Percentiles rank a stretch among this genome's conserved stretches.
phyloP scores from a whole-genome alignment of 768 basidiomycete species.

The Astraeus odoratus region DNA sequence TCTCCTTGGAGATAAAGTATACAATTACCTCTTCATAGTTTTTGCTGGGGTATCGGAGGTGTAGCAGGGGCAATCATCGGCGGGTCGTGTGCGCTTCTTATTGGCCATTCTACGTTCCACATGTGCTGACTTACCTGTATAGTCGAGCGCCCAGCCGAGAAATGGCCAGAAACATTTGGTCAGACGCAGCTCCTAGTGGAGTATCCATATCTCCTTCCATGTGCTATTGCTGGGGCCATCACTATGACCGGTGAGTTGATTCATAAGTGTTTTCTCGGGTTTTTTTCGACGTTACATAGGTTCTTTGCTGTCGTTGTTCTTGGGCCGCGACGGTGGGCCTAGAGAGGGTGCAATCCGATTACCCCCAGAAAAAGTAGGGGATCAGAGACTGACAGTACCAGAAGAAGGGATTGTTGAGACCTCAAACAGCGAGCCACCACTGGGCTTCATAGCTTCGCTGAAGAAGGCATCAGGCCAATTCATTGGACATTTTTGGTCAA shows the following conservation, averaged over 20 bases:
- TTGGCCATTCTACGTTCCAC: background rate
- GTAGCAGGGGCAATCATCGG: constrained; percentile 84
- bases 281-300: constrained; percentile 40
- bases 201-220: constrained; percentile 91
- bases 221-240: constrained; percentile 66
- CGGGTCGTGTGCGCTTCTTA: constrained; percentile 57
- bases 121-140: constrained; percentile 10
- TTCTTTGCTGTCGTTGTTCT: constrained; percentile 82
- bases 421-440: constrained; percentile 33
- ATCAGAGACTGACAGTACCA: constrained; percentile 45
- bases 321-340: constrained; percentile 87
- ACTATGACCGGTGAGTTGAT: constrained; percentile 57
- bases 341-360: constrained; percentile 81
- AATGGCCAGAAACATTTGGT: constrained; percentile 77
- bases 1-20: background rate
- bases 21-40: constrained; percentile 36
- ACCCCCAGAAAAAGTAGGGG: constrained; percentile 60
- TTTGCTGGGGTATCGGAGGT: constrained; percentile 97
- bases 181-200: constrained; percentile 58
- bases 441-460: constrained; percentile 32
- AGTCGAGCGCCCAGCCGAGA: constrained; percentile 81
- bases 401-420: constrained; percentile 56
- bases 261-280: background rate
- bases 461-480: constrained; percentile 46
- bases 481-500: constrained; percentile 53